phyloP scores from a whole-genome alignment of 2,329 filamentous ascomycete species.

The Botrytis cinerea region DNA sequence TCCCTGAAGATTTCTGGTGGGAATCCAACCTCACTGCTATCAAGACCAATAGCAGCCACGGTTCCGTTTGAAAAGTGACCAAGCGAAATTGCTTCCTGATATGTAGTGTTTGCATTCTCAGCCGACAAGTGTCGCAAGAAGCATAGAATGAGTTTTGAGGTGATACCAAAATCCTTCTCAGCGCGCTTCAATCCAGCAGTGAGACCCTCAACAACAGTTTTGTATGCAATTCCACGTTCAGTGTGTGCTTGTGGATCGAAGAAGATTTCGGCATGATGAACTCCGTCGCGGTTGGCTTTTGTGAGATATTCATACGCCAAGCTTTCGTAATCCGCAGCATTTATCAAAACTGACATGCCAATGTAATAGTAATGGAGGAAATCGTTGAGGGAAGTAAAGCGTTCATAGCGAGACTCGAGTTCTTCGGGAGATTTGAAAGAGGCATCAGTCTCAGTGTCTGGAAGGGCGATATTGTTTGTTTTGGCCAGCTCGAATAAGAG shows the following conservation, averaged over 20 bases:
- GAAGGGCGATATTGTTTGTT: constrained; percentile 65
- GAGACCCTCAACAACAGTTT: constrained; percentile 65
- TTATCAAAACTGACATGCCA: constrained; percentile 69
- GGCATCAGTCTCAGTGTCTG: constrained; percentile 55
- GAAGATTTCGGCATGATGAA: constrained; percentile 75
- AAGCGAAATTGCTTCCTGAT: constrained; percentile 45
- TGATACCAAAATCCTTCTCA: constrained; percentile 62
- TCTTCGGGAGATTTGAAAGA: constrained; percentile 62
- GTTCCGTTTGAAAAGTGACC: constrained; percentile 54
- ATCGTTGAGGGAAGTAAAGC: constrained; percentile 72
- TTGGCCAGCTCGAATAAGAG: constrained; percentile 69
- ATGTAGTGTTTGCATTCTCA: constrained; percentile 53
- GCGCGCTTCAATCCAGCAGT: constrained; percentile 60
- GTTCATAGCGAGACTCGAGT: constrained; percentile 63
- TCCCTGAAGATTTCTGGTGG: constrained; percentile 62
- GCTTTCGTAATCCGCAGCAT: constrained; percentile 68
- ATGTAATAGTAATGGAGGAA: constrained; percentile 80
- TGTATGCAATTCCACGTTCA: constrained; percentile 61
- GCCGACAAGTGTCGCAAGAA: constrained; percentile 70
- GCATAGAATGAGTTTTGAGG: constrained; percentile 68
- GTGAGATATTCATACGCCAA: constrained; percentile 72
- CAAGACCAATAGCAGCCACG: constrained; percentile 66
- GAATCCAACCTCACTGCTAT: constrained; percentile 61
- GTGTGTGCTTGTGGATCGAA: constrained; percentile 80
- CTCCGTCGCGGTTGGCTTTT: constrained; percentile 62